Conservation (phyloP, 2,329 filamentous ascomycete genomes). For the Akanthomyces uredinophilus region DNA sequence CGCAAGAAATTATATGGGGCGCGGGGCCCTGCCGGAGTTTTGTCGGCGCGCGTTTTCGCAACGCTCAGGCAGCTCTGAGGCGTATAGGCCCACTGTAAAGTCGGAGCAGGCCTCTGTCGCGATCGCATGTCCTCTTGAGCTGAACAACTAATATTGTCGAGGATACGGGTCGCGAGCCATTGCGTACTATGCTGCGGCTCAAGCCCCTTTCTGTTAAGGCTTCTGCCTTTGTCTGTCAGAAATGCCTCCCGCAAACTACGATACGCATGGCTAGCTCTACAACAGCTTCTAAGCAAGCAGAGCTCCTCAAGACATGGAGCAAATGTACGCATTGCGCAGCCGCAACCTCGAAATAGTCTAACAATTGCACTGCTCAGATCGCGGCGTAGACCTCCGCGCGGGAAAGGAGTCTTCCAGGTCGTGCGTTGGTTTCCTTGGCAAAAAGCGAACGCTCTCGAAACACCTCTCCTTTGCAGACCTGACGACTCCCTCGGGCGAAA, state of each 20-base stretch:
- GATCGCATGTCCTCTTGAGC: neutral
- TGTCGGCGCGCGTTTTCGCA: slow-evolving; percentile 21
- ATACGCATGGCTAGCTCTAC: slow-evolving; percentile 4
- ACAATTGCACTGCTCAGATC: slow-evolving; percentile 22
- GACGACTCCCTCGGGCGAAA: slow-evolving; percentile 33
- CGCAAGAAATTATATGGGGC: slow-evolving; percentile 33
- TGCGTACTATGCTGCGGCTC: slow-evolving; percentile 5
- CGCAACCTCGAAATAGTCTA: neutral
- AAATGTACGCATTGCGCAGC: slow-evolving; percentile 24
- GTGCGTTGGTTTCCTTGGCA: slow-evolving; percentile 64
- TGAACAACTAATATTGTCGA: neutral
- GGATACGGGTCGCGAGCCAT: neutral
- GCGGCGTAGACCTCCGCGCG: slow-evolving; percentile 21
- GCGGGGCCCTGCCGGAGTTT: slow-evolving; percentile 23
- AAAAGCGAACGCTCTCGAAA: slow-evolving; percentile 61
- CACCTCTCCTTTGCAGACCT: slow-evolving; percentile 65
- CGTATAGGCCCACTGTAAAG: slow-evolving; percentile 12
- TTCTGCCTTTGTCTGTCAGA: neutral
- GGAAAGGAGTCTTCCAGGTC: slow-evolving; percentile 28
- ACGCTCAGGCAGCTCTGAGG: neutral
- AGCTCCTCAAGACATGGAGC: slow-evolving; percentile 26
- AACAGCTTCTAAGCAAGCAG: slow-evolving; percentile 18
- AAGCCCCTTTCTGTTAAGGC: neutral
- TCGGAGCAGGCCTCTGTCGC: neutral
- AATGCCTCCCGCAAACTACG: neutral